Conservation (phyloP, 1,139 yeast species). For the Saccharomyces pastorianus region DNA sequence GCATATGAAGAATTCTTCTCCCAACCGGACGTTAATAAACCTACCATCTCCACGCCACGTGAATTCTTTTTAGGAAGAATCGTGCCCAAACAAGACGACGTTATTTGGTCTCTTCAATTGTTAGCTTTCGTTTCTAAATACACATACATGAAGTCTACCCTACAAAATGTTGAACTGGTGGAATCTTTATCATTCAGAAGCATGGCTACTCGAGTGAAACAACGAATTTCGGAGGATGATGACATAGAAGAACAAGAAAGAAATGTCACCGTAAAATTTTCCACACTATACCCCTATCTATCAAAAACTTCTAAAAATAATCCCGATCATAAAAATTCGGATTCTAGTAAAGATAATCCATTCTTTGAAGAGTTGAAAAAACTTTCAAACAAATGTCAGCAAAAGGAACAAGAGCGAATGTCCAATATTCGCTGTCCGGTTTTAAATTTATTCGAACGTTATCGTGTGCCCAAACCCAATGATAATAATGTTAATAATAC, state of each 20-base stretch:
- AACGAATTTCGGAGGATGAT: constrained; percentile 6
- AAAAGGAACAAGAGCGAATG: too few relatives aligned
- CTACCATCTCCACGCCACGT: constrained; percentile 42
- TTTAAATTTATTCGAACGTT: not conserved
- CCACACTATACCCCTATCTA: not conserved
- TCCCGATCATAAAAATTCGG: too few relatives aligned
- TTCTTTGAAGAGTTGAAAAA: not conserved
- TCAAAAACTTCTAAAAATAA: not conserved
- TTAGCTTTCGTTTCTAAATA: constrained; percentile 90
- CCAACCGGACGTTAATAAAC: constrained; percentile 12
- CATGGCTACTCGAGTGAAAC: constrained; percentile 18
- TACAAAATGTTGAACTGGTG: constrained; percentile 63
- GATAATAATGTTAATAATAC: not conserved
- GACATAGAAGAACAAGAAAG: not conserved
- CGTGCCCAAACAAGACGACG: constrained; percentile 85
- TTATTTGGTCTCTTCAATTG: constrained; percentile 85
- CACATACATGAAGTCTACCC: constrained; percentile 62
- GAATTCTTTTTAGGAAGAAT: constrained; percentile 67
- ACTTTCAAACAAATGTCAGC: not conserved
- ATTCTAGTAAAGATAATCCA: not conserved
- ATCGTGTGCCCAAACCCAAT: not conserved
- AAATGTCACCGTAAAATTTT: not conserved
- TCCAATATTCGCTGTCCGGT: not conserved
- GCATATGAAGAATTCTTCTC: constrained; percentile 12
- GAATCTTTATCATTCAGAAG: constrained; percentile 36